These are phyloP conservation scores for Beauveria sp. DNA, from an alignment of 2,329 filamentous ascomycete species.

Conservation along the genomic window DNA sequence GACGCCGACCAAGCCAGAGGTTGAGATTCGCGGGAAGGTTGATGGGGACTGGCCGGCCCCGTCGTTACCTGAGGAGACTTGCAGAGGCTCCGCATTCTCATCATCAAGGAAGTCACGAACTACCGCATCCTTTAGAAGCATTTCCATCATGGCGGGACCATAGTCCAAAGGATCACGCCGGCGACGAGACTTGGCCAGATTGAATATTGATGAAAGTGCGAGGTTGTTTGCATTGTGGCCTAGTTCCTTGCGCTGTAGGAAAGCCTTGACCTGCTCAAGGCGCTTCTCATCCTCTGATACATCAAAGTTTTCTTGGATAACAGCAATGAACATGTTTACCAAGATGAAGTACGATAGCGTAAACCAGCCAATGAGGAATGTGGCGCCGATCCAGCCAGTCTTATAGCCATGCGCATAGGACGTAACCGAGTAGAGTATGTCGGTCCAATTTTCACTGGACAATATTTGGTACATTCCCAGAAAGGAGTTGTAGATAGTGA, in stretches of 20 bases:
- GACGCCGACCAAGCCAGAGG: slow-evolving; percentile 41
- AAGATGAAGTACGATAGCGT: slow-evolving; percentile 92
- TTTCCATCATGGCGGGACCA: slow-evolving; percentile 84
- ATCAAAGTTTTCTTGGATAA: slow-evolving; percentile 99
- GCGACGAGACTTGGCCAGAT: slow-evolving; percentile 50
- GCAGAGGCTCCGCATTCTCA: slow-evolving; percentile 23
- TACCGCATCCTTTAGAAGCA: slow-evolving; percentile 93
- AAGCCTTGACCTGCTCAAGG: slow-evolving; percentile 90
- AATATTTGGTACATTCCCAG: slow-evolving; percentile 96
- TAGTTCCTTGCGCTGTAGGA: slow-evolving; percentile 83
- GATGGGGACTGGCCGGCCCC: background rate
- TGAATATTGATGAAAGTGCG: slow-evolving; percentile 63
- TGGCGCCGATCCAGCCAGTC: slow-evolving; percentile 87
- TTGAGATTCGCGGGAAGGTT: background rate
- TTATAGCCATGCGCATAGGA: slow-evolving; percentile 54
- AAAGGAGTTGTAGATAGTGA: slow-evolving; percentile 90
- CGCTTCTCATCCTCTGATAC: slow-evolving; percentile 99
- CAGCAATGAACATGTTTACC: slow-evolving; percentile 99
- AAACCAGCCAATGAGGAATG: slow-evolving; percentile 92
- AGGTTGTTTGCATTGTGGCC: slow-evolving; percentile 66
- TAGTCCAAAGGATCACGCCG: slow-evolving; percentile 82
- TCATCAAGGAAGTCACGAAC: slow-evolving; percentile 93
- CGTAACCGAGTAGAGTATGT: slow-evolving; percentile 76
- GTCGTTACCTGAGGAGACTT: slow-evolving; percentile 22
- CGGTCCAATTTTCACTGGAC: slow-evolving; percentile 94